Conservation (phyloP, 129 eudicot genomes). For the Scalesia atractyloides region DNA sequence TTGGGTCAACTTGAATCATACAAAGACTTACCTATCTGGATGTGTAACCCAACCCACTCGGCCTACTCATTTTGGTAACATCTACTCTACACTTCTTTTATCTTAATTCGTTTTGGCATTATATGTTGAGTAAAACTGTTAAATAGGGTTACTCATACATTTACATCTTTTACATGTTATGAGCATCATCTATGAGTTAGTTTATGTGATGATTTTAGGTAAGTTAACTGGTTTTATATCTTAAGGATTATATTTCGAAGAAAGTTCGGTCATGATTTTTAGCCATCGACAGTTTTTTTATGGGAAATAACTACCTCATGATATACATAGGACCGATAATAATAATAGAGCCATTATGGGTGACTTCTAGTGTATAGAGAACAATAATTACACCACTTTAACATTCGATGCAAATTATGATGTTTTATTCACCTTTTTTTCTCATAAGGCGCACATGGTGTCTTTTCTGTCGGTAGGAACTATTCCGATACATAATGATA, state of each 20-base stretch:
- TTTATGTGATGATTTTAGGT: neutral
- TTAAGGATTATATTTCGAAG: neutral
- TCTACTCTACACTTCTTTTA: neutral
- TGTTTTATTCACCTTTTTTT: neutral
- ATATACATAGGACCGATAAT: neutral
- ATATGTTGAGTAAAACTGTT: neutral
- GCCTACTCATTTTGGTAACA: neutral
- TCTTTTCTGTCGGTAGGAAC: neutral
- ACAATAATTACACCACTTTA: neutral
- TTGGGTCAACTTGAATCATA: neutral
- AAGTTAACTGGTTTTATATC: neutral
- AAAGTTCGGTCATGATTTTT: neutral
- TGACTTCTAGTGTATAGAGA: neutral
- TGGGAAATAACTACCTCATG: neutral
- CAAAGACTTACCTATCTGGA: neutral
- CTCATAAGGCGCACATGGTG: constrained; percentile 8
- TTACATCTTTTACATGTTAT: neutral
- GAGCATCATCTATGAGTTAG: neutral
- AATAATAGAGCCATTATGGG: neutral
- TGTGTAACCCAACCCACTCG: neutral
- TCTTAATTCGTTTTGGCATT: neutral
- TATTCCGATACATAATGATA: neutral
- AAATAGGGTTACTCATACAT: neutral
- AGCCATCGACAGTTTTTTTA: neutral
- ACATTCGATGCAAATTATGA: neutral